A percentile compares a stretch with the other conserved stretches of the same genome.
phyloP scores from a whole-genome alignment of 2,329 filamentous ascomycete genomes.

The Fragosphaeria purpurea region DNA sequence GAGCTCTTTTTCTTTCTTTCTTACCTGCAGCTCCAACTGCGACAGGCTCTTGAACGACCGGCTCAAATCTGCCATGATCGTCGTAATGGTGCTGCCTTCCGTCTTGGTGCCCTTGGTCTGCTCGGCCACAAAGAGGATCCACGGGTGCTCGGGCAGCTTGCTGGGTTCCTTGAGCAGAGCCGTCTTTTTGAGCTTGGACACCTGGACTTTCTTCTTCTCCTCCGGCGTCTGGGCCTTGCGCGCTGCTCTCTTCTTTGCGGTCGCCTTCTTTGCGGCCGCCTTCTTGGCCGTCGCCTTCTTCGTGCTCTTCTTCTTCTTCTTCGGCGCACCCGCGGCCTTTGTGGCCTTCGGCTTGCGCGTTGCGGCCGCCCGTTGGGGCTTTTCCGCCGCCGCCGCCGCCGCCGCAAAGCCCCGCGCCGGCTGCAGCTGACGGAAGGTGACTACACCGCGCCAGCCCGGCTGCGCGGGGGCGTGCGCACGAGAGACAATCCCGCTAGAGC shows the following conservation, averaged over 20 bases:
- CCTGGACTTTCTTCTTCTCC: constrained; percentile 24
- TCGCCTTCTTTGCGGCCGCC: constrained; percentile 16
- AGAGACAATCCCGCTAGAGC: neutral
- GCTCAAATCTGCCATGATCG: constrained; percentile 19
- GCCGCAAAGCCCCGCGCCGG: constrained; percentile 6
- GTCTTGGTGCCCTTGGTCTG: constrained; percentile 16
- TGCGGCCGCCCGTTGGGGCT: constrained; percentile 18
- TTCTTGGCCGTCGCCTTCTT: constrained; percentile 15
- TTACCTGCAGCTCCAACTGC: constrained; percentile 32
- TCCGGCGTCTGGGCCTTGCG: constrained; percentile 27
- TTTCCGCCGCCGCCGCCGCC: constrained; percentile 4
- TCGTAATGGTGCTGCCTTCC: constrained; percentile 6
- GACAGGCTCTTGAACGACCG: constrained; percentile 30
- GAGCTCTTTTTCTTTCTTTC: no score
- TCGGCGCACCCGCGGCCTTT: constrained; percentile 3
- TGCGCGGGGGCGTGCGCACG: constrained; percentile 6
- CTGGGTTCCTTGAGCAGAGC: constrained; percentile 32
- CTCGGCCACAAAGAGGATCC: constrained; percentile 29
- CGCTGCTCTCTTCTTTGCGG: constrained; percentile 15
- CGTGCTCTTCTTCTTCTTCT: constrained; percentile 15
- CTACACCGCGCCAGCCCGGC: constrained; percentile 10
- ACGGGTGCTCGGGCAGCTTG: constrained; percentile 21
- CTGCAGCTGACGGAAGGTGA: neutral
- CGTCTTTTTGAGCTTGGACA: constrained; percentile 27
- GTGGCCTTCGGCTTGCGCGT: constrained; percentile 13